Evolutionary conservation across 2,329 filamentous ascomycete genomes (phyloP), one percentile per base, ranked within the genome.

Genomic region (Colletotrichum cuscutae): DNA sequence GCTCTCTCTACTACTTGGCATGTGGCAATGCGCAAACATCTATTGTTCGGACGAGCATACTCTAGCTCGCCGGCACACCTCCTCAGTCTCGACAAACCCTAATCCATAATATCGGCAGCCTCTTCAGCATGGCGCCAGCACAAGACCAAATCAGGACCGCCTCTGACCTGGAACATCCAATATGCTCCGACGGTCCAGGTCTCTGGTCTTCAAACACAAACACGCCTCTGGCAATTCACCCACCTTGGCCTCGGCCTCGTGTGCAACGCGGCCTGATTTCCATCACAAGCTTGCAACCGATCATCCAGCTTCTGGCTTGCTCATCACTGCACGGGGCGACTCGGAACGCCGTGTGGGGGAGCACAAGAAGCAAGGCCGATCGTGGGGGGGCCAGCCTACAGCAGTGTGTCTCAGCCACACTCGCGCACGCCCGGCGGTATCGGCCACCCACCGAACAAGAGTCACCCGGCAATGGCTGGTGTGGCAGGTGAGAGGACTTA

Each of bases 381-480:
- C 24, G 67, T 71, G 70, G 70, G 59, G 35, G n/a, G 15, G 42
- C 15, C 7, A 63, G 56, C 68, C 68, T 62, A 35, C 58, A 63
- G 69, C 37, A 56, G 57, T 35, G 63, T 49, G 71, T 73, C 67
- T 71, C 61, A 71, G 67, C 71, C 71, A 73, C 71, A 73, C 71
- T 62, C 42, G 57, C 71, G 71, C 65, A 65, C 13, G 67, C 62
- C 46, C 37, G 68, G 68, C 67, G 71, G n/a, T 65, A 58, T 71
- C 61, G 67, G 71, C 61, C 71, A 71, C 28, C 28, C 15, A 69
- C 46, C 59, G 42, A 72, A 66, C 46, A 52, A 32, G 61, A 73
- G 66, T 67, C 71, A 71, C 54, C 56, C 42, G 60, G 60, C 53
- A 59, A 42, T 37, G 11, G 24, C 46, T 57, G 49, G 68, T 71